Evolutionary conservation across 257 asterid genomes (phyloP).

Genomic region (Forsythia suspensa): DNA sequence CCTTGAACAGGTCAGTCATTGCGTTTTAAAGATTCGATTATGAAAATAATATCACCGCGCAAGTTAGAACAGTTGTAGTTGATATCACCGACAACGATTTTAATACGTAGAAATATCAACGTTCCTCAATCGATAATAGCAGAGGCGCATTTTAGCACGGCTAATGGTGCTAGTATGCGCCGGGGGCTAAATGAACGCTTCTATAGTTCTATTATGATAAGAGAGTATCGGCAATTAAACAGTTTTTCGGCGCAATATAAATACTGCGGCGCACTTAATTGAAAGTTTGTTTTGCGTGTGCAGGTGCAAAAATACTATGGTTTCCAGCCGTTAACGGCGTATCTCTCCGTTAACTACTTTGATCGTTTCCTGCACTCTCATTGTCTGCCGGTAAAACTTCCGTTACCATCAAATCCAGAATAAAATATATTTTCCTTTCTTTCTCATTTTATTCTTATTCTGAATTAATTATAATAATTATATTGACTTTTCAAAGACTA

Average conservation of each 20-base stretch:
- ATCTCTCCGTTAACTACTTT: conserved; percentile 54
- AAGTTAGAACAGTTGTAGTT: too few relatives aligned
- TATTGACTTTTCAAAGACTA: neutral
- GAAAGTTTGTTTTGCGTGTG: conserved; percentile 10
- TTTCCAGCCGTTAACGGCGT: conserved; percentile 54
- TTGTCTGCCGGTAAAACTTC: conserved; percentile 60
- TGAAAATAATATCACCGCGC: neutral
- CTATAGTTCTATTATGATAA: neutral
- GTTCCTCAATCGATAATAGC: neutral
- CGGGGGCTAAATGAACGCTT: neutral
- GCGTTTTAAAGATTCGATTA: neutral
- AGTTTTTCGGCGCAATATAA: conserved; percentile 19
- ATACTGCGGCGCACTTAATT: conserved; percentile 26
- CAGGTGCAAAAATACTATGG: conserved; percentile 47
- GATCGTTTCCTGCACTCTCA: conserved; percentile 40
- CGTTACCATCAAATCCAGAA: conserved; percentile 17
- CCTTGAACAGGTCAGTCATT: neutral
- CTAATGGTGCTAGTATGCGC: conserved; percentile 18
- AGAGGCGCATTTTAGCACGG: conserved; percentile 26
- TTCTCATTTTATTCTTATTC: neutral
- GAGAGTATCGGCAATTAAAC: neutral
- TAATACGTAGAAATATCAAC: neutral
- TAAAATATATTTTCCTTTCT: neutral
- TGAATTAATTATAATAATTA: neutral
- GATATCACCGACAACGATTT: neutral